Conservation (phyloP, 208 protist genomes). For the Wallacemonas sp. region DNA sequence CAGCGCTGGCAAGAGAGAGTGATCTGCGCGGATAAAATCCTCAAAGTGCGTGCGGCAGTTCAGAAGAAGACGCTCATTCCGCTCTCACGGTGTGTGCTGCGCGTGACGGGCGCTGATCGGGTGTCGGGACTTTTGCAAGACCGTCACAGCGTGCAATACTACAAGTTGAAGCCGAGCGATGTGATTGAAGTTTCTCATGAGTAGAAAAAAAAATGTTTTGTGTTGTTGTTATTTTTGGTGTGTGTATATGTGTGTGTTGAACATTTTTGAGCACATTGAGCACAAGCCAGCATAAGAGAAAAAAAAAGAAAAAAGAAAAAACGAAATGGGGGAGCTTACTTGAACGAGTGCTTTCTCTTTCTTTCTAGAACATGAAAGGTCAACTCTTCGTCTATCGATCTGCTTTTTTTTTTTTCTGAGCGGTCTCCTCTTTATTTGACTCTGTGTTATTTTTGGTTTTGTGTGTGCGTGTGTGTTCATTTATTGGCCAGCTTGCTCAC, state of each 20-base stretch:
- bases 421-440: not conserved
- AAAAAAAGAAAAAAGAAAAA: constrained; percentile 8
- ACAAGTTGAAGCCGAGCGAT: constrained; percentile 63
- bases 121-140: constrained; percentile 46
- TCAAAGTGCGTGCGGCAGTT: constrained; percentile 72
- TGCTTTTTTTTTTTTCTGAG: constrained; percentile 1
- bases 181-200: constrained; percentile 75
- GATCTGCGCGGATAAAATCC: constrained; percentile 64
- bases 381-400: no score
- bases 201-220: constrained; percentile 35
- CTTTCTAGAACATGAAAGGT: no score
- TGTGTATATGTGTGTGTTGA: constrained; percentile 3
- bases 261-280: not conserved
- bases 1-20: constrained; percentile 73
- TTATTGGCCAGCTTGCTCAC: not conserved
- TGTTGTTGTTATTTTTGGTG: constrained; percentile 12
- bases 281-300: not conserved
- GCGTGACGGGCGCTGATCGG: constrained; percentile 19
- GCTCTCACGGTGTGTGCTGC: constrained; percentile 72
- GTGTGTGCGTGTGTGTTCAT: not conserved
- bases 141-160: constrained; percentile 73
- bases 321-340: not conserved
- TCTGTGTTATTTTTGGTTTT: not conserved
- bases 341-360: no score
- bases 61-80: constrained; percentile 85